Conservation (phyloP, 2,329 filamentous ascomycete genomes). For the Pleurostoma richardsiae region DNA sequence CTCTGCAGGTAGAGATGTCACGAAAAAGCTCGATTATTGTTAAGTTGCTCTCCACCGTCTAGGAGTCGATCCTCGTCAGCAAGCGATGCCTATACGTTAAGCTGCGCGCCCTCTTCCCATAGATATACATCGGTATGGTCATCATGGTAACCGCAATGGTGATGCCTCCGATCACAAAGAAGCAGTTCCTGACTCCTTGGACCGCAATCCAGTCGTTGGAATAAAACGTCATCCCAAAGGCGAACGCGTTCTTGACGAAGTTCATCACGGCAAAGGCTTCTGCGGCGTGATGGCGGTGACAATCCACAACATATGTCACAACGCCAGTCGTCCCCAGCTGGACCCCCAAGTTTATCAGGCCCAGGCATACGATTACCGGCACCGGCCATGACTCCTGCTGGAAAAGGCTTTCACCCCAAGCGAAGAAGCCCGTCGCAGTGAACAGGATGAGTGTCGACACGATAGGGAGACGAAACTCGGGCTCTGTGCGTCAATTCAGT, state of each 20-base stretch:
- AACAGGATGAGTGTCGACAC: constrained; percentile 26
- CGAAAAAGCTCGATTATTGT: background rate
- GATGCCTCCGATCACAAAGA: constrained; percentile 29
- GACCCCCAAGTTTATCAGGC: constrained; percentile 23
- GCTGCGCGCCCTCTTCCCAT: constrained; percentile 14
- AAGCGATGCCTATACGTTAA: constrained; percentile 9
- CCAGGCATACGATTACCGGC: constrained; percentile 26
- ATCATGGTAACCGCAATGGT: constrained; percentile 21
- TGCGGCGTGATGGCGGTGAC: constrained; percentile 28
- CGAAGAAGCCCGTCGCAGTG: constrained; percentile 30
- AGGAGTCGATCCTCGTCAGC: constrained; percentile 6
- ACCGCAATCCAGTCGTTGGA: constrained; percentile 30
- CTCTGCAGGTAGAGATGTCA: background rate
- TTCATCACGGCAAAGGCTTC: constrained; percentile 32
- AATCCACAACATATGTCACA: constrained; percentile 30
- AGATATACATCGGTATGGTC: constrained; percentile 23
- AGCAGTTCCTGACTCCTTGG: constrained; percentile 28
- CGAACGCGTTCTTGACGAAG: constrained; percentile 31
- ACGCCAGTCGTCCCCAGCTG: constrained; percentile 29
- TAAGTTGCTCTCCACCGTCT: background rate
- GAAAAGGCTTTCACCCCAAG: constrained; percentile 18
- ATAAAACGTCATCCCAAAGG: constrained; percentile 31
- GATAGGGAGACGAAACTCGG: constrained; percentile 31
- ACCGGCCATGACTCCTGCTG: constrained; percentile 18
- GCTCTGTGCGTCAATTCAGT: constrained; percentile 13